Percentiles rank a stretch among this genome's conserved stretches.
These are phyloP conservation scores for Phialophora chinensis DNA, from an alignment of 2,329 filamentous ascomycete genomes.

Conservation along the genomic window DNA sequence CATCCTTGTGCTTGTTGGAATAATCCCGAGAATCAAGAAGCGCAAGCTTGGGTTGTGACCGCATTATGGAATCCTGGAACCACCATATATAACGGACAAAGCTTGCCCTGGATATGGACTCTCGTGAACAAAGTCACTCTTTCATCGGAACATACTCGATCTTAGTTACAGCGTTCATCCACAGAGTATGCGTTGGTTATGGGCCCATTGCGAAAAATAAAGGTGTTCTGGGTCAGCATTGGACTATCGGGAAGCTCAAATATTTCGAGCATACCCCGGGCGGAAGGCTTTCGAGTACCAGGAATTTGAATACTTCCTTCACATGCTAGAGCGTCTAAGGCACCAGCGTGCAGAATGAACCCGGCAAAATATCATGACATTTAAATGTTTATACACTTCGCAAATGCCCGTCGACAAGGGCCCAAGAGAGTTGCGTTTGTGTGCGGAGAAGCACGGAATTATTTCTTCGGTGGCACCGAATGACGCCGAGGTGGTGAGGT, in stretches of 20 bases:
- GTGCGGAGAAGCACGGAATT: constrained; percentile 3
- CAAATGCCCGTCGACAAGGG: not conserved
- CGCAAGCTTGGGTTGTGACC: constrained; percentile 72
- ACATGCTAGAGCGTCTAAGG: not conserved
- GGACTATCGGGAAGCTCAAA: not conserved
- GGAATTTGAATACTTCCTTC: not conserved
- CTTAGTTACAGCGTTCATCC: not conserved
- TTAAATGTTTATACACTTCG: not conserved
- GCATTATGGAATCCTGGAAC: not conserved
- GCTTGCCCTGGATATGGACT: not conserved
- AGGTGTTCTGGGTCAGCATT: not conserved
- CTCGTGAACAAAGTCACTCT: not conserved
- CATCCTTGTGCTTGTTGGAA: constrained; percentile 70
- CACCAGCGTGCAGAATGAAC: not conserved
- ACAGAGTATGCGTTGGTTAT: not conserved
- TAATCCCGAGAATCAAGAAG: constrained; percentile 79
- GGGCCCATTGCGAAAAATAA: not conserved
- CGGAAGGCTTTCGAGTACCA: not conserved
- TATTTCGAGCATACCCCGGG: not conserved
- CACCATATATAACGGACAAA: not conserved
- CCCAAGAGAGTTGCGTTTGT: not conserved
- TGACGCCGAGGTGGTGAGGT: constrained; percentile 15
- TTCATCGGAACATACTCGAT: not conserved
- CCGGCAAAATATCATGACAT: not conserved
- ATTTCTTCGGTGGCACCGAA: not conserved